Evolutionary conservation across 129 eudicot species (phyloP), one percentile per base, ranked within the genome.

Genomic region (Chrysanthemum seticuspe): DNA sequence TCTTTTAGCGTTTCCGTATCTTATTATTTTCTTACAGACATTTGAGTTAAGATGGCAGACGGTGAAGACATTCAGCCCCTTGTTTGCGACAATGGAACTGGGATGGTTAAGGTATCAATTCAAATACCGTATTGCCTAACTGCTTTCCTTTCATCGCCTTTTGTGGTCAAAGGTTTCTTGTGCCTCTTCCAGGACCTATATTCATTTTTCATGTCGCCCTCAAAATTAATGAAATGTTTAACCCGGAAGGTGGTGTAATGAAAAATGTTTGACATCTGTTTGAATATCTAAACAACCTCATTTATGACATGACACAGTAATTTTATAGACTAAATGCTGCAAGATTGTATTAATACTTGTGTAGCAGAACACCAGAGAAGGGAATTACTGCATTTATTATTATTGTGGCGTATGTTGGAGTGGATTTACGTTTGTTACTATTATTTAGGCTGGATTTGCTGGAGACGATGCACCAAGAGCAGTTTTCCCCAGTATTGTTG

Each of bases 401-500:
- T 63, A 36, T 36, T 36, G 47, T 40, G 47, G 10, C 47, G 7
- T 40, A 40, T 13, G 5, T 13, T 50, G 21, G 16, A 29, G 15
- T 53, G 14, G 13, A 29, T 10, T 5, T 70, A 34, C 13, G 10
- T 29, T 34, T 68, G 16, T 55, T 54, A 70, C 53, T 55, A 12
- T 70, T 52, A 52, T 55, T 19, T 50, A 85, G 90, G 87, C 87
- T 65, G 90, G 90, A 57, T 86, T 86, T 74, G 87, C 87, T 47
- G 87, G 90, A 16, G 87, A 86, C 68, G 90, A 83, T 74, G 90
- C 90, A 67, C 87, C 90, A 40, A 71, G 87, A 77, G 90, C 87
- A 15, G 90, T 83, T 59, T 86, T 86, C 71, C 90, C 90, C 10
- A 86, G 89, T 65, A 82, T 85, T 59, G 84, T 85, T 23, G 87